Conservation (phyloP, 1,284 basidiomycete genomes). For the Athelia sp. region DNA sequence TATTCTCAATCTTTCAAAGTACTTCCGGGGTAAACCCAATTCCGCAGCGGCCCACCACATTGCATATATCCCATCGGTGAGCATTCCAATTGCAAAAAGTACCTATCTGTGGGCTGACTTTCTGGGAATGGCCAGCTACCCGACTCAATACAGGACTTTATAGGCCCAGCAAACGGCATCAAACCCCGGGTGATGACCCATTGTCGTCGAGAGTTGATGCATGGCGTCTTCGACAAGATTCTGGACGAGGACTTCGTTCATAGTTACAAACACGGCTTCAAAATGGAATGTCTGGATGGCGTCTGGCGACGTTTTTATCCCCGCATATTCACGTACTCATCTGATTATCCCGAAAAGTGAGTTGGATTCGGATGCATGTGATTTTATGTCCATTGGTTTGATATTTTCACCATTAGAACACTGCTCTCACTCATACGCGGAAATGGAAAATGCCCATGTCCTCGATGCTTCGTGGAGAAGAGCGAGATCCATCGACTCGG, state of each 20-base stretch:
- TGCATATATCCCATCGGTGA: conserved; percentile 25
- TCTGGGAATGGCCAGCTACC: not conserved
- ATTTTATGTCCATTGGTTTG: not conserved
- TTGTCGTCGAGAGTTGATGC: conserved; percentile 18
- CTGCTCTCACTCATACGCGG: conserved; percentile 9
- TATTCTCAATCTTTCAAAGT: conserved; percentile 33
- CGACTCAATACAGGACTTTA: not conserved
- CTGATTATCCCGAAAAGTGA: conserved; percentile 15
- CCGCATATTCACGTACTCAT: conserved; percentile 14
- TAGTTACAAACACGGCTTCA: conserved; percentile 14
- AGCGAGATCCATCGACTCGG: conserved; percentile 7
- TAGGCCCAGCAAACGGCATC: not conserved
- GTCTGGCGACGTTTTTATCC: conserved; percentile 13
- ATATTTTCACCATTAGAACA: conserved; percentile 1
- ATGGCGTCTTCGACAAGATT: conserved; percentile 13
- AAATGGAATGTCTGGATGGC: conserved; percentile 13
- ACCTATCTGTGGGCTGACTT: too few species aligned
- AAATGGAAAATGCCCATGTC: conserved; percentile 14
- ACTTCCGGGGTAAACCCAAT: conserved; percentile 16
- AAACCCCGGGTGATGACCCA: conserved; percentile 12
- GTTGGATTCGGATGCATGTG: not conserved
- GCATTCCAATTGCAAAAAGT: not conserved
- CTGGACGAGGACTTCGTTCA: conserved; percentile 15
- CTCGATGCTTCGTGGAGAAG: conserved; percentile 11
- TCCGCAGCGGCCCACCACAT: conserved; percentile 22